These are phyloP conservation scores for Sarcodon sp. DNA, from an alignment of 768 basidiomycete genomes.

Conservation along the genomic window DNA sequence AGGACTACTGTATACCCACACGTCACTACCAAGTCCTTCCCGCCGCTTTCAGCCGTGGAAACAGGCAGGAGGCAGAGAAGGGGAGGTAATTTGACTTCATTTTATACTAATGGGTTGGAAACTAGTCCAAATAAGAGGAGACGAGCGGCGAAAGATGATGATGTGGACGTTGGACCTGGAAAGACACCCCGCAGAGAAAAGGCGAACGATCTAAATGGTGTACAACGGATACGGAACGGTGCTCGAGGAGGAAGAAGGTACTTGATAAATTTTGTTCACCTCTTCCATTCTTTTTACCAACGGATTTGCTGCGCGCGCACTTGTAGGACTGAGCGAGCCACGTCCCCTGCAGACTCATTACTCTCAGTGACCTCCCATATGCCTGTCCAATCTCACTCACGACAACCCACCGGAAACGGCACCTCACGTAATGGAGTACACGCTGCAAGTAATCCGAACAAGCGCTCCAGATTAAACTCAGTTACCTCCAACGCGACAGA, in stretches of 20 bases:
- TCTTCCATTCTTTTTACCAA: background rate
- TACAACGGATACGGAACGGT: constrained; percentile 30
- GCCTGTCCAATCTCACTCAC: constrained; percentile 13
- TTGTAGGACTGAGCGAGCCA: constrained; percentile 44
- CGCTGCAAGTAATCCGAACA: constrained; percentile 22
- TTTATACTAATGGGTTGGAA: no score
- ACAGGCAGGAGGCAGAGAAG: constrained; percentile 46
- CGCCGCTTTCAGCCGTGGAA: constrained; percentile 39
- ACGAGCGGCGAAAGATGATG: constrained; percentile 43
- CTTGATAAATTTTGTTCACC: constrained; percentile 12
- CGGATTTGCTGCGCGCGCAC: background rate
- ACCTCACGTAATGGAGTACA: constrained; percentile 25
- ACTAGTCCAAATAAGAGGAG: constrained; percentile 52
- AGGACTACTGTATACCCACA: constrained; percentile 66
- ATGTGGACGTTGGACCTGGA: constrained; percentile 32
- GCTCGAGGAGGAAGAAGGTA: constrained; percentile 51
- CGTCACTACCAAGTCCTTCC: constrained; percentile 55
- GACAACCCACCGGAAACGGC: constrained; percentile 18
- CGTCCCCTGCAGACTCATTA: constrained; percentile 64
- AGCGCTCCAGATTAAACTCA: constrained; percentile 15
- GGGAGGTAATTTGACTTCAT: constrained; percentile 37
- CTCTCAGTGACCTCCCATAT: constrained; percentile 61
- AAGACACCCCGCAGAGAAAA: constrained; percentile 58
- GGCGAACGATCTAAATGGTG: constrained; percentile 23
- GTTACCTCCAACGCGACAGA: constrained; percentile 8